Conservation (phyloP, 345 rosid species). For the Moricandia moricandioides region DNA sequence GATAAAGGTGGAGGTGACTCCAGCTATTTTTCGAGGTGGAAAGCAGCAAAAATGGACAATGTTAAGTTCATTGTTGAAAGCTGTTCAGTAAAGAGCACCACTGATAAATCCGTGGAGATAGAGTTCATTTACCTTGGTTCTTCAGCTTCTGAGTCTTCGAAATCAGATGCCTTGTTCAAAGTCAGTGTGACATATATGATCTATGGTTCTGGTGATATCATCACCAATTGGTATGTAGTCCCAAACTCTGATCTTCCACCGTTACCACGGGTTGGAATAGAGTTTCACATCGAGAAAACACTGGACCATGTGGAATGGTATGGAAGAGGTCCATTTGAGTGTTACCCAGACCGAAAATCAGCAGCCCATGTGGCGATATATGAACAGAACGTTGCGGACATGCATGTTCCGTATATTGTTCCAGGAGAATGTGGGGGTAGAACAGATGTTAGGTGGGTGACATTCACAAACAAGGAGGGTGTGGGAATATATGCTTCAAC, state of each 20-base stretch:
- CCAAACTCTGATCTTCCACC: conserved; percentile 81
- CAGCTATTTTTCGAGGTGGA: conserved; percentile 86
- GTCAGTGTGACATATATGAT: conserved; percentile 57
- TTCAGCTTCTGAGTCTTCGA: conserved; percentile 29
- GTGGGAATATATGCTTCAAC: conserved; percentile 78
- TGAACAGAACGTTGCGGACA: conserved; percentile 53
- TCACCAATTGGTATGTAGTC: conserved; percentile 56
- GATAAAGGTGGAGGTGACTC: conserved; percentile 83
- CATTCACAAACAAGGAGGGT: conserved; percentile 66
- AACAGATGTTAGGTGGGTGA: conserved; percentile 95
- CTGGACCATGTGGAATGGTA: conserved; percentile 75
- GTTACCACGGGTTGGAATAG: conserved; percentile 86
- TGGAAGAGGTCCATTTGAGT: conserved; percentile 96
- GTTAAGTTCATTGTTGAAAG: conserved; percentile 54
- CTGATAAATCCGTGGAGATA: conserved; percentile 51
- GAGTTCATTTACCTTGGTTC: conserved; percentile 49
- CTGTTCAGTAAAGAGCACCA: conserved; percentile 51
- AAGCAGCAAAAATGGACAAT: conserved; percentile 57
- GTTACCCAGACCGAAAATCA: conserved; percentile 95
- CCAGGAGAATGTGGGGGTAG: conserved; percentile 93
- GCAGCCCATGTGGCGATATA: conserved; percentile 82
- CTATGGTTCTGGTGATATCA: conserved; percentile 72
- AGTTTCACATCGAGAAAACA: conserved; percentile 65
- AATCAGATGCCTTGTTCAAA: conserved; percentile 49
- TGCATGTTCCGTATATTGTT: conserved; percentile 96